These are phyloP conservation scores for Xylariomycetidae sp. DNA, from an alignment of 2,329 filamentous ascomycete species.

Conservation along the genomic window DNA sequence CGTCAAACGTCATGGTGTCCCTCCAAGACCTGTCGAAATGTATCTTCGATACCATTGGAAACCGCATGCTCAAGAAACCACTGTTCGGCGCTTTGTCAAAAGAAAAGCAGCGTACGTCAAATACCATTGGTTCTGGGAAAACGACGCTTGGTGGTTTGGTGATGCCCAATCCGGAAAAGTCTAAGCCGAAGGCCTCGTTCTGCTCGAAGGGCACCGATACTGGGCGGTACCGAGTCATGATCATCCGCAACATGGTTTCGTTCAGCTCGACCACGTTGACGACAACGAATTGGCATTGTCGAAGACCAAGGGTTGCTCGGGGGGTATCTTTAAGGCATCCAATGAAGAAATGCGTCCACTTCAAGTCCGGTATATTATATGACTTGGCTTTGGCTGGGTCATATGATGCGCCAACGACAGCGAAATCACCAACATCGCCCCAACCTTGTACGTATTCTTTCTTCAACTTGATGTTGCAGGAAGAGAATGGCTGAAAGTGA, in stretches of 20 bases:
- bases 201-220: constrained; percentile 32
- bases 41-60: constrained; percentile 71
- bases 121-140: constrained; percentile 69
- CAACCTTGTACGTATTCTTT: constrained; percentile 77
- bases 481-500: constrained; percentile 31
- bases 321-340: constrained; percentile 70
- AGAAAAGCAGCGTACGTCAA: constrained; percentile 74
- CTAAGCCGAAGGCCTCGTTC: constrained; percentile 39
- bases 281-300: constrained; percentile 59
- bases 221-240: constrained; percentile 45
- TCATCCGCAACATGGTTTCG: constrained; percentile 42
- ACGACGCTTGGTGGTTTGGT: constrained; percentile 42
- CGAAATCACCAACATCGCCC: constrained; percentile 80
- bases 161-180: constrained; percentile 40
- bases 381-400: constrained; percentile 58
- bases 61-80: constrained; percentile 69
- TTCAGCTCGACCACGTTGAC: constrained; percentile 60
- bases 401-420: constrained; percentile 70
- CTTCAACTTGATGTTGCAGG: constrained; percentile 75
- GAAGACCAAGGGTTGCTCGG: constrained; percentile 45
- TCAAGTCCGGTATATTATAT: constrained; percentile 48
- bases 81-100: constrained; percentile 70
- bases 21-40: constrained; percentile 69
- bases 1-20: constrained; percentile 64
- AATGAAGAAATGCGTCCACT: constrained; percentile 78